Base-by-base conservation (phyloP, 805 yeast species). In the Nadsonia fulvescens region DNA sequence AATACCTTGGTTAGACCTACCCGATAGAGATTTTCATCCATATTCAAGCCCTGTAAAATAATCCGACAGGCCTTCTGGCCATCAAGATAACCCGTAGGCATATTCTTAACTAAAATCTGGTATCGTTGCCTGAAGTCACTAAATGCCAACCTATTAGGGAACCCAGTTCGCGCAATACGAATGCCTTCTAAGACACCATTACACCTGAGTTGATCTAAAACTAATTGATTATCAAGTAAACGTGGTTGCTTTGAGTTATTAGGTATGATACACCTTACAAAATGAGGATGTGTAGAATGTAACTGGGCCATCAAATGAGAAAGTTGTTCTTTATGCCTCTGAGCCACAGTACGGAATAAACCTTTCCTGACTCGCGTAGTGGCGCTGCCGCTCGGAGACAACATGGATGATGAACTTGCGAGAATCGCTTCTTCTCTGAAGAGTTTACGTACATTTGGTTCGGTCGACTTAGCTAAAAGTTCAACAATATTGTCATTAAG, bases 151-250 rank as follows among this genome's bases (percentile, higher is more conserved):
- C 94, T 66, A 49, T 89, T 89, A 4, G 99, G 99, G 48, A 75
- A 89, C 2, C 99, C 99, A 6, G 93, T 81, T 36, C 99, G 65
- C 0, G 96, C 93, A 32, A 89, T 89, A 49, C 98, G 64, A 15
- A 89, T 89, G 34, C 99, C 99, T 57, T 89, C 99, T 27, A 89
- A 54, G 9, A 89, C 99, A 63, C 99, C 99, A 44, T 89, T 89
- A 44, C 96, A 89, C 35, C 94, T 61, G 34, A 89, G 58, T 51
- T 89, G 99, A 27, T 77, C 86, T 23, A 89, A 54, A 5, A 89
- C 92, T 13, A 89, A 53, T 15, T 52, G 53, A 38, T 74, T 79
- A 39, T 79, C 81, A 40, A 89, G 76, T 19, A 58, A 54, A 22
- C 65, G 66, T 0, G 94, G 69, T 26, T 58, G 58, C 44, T 86